Evolutionary conservation across 2,329 filamentous ascomycete species (phyloP).

Genomic region (Macrophomina phaseolina): DNA sequence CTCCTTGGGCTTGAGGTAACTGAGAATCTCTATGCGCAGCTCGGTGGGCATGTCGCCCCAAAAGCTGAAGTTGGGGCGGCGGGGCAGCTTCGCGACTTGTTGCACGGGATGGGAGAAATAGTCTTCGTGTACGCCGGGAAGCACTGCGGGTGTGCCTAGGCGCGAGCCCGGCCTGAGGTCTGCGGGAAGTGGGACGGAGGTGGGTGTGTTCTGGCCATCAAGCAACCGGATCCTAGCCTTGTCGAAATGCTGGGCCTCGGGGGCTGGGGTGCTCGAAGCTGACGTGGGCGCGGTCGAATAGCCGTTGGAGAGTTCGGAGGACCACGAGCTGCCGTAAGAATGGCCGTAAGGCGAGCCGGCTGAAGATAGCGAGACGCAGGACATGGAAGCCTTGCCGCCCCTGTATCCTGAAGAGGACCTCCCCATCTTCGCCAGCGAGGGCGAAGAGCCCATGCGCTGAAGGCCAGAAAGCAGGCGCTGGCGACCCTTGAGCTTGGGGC

Average conservation of each 20-base stretch:
- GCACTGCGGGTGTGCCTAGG: conserved; percentile 37
- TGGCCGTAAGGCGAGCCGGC: conserved; percentile 57
- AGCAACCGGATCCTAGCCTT: conserved; percentile 62
- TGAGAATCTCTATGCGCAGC: conserved; percentile 77
- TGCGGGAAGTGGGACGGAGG: conserved; percentile 67
- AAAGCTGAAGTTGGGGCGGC: conserved; percentile 63
- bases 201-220: conserved; percentile 54
- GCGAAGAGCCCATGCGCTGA: conserved; percentile 81
- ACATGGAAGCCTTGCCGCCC: conserved; percentile 66
- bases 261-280: conserved; percentile 52
- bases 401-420: conserved; percentile 72
- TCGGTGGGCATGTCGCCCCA: conserved; percentile 85
- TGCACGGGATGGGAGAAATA: conserved; percentile 53
- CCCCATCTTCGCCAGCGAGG: conserved; percentile 69
- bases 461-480: conserved; percentile 74
- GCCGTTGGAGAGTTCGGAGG: conserved; percentile 62
- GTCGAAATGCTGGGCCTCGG: conserved; percentile 56
- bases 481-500: conserved; percentile 67
- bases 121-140: conserved; percentile 48
- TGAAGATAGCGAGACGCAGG: conserved; percentile 66
- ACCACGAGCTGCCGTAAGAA: conserved; percentile 61
- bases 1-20: conserved; percentile 78
- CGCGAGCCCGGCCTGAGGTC: conserved; percentile 61
- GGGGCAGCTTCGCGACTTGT: conserved; percentile 40
- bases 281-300: conserved; percentile 64